Evolutionary conservation across 2,329 filamentous ascomycete species (phyloP).

Genomic region (Xylaria sp.): DNA sequence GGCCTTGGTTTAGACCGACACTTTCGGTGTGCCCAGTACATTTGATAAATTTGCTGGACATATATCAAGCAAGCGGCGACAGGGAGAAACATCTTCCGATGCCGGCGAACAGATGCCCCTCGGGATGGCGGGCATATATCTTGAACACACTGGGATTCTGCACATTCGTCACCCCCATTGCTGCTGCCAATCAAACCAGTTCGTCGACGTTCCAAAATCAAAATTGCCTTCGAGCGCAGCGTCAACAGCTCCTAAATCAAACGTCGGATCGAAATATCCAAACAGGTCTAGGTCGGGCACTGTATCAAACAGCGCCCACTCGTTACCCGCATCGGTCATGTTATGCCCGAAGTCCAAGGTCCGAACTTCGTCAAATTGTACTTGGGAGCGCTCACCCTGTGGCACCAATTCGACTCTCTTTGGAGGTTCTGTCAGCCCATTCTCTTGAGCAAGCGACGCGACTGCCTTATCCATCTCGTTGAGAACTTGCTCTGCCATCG

Average conservation of each 20-base stretch:
- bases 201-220: constrained; percentile 58
- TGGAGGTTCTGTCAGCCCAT: constrained; percentile 29
- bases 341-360: constrained; percentile 10
- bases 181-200: constrained; percentile 51
- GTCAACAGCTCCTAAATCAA: constrained; percentile 59
- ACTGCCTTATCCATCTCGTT: constrained; percentile 62
- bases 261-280: constrained; percentile 60
- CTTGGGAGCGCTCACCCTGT: constrained; percentile 23
- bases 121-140: neutral
- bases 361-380: constrained; percentile 13
- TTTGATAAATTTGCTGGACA: neutral
- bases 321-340: constrained; percentile 40
- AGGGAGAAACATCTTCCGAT: neutral
- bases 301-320: constrained; percentile 50
- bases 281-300: constrained; percentile 59
- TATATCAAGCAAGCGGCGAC: neutral
- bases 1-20: neutral
- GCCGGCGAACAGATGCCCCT: neutral
- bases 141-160: neutral
- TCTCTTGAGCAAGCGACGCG: constrained; percentile 49
- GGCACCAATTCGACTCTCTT: constrained; percentile 29
- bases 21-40: neutral
- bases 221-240: constrained; percentile 60
- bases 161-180: constrained; percentile 30
- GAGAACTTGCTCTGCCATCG: constrained; percentile 60